Conservation (phyloP, 805 yeast genomes). For the Candida nemodendra region DNA sequence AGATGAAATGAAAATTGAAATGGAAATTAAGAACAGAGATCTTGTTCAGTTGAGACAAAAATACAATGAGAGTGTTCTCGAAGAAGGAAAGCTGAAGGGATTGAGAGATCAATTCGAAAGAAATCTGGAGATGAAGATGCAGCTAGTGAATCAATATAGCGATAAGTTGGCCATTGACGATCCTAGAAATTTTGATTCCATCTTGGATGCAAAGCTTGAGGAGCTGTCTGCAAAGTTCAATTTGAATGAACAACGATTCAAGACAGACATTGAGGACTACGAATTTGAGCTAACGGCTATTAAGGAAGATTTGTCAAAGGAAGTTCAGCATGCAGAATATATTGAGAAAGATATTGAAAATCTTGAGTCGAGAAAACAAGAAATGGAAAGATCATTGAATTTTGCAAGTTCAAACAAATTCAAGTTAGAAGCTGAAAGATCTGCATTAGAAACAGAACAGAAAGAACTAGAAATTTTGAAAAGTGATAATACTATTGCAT, state of each 20-base stretch:
- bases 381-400: constrained; percentile 39
- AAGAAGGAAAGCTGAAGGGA: constrained; percentile 55
- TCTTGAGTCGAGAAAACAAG: constrained; percentile 35
- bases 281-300: constrained; percentile 17
- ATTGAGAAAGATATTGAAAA: constrained; percentile 39
- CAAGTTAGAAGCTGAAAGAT: constrained; percentile 45
- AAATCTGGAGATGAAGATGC: constrained; percentile 16
- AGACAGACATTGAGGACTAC: constrained; percentile 12
- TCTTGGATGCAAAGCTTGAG: constrained; percentile 8
- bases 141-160: constrained; percentile 9
- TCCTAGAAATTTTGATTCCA: constrained; percentile 10
- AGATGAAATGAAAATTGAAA: constrained; percentile 12
- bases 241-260: constrained; percentile 3
- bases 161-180: constrained; percentile 6
- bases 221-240: constrained; percentile 1
- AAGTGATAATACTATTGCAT: constrained; percentile 26
- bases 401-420: constrained; percentile 42
- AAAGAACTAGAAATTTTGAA: constrained; percentile 34
- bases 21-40: constrained; percentile 14
- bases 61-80: constrained; percentile 39
- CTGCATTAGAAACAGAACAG: constrained; percentile 40
- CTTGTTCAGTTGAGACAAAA: constrained; percentile 29
- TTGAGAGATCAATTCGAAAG: constrained; percentile 23
- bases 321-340: constrained; percentile 44
- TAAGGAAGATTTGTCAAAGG: constrained; percentile 38